phyloP scores from a whole-genome alignment of 257 asterid genomes.

The Solanum pinnatisectum region DNA sequence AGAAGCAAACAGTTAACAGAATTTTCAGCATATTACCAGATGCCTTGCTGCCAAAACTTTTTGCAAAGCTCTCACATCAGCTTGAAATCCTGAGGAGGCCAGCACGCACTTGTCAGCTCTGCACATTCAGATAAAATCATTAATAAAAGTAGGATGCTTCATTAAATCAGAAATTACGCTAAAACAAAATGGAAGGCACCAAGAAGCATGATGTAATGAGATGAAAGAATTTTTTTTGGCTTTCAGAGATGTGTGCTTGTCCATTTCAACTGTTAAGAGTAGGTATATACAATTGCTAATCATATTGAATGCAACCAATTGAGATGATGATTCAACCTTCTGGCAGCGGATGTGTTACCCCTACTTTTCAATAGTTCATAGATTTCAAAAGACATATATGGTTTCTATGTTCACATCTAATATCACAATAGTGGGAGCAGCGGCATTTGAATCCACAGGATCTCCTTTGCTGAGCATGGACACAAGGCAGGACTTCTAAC shows the following conservation, averaged over 20 bases:
- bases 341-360: background rate
- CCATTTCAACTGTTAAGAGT: background rate
- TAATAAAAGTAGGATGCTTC: background rate
- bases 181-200: background rate
- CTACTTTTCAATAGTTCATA: background rate
- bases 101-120: conserved; percentile 75
- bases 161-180: background rate
- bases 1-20: background rate
- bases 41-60: conserved; percentile 42
- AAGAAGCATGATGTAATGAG: background rate
- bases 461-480: background rate
- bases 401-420: background rate
- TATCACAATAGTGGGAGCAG: background rate
- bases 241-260: background rate
- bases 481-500: background rate
- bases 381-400: background rate
- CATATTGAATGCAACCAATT: background rate
- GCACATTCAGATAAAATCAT: background rate
- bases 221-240: background rate
- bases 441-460: background rate
- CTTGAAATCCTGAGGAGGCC: conserved; percentile 98
- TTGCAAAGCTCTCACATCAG: conserved; percentile 92
- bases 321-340: background rate
- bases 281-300: background rate
- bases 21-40: conserved; percentile 18